A percentile compares a stretch with the other conserved stretches of the same genome.
phyloP scores from a whole-genome alignment of 371 early-diverging fungal genomes.

The Polyrhizophydium stewartii region DNA sequence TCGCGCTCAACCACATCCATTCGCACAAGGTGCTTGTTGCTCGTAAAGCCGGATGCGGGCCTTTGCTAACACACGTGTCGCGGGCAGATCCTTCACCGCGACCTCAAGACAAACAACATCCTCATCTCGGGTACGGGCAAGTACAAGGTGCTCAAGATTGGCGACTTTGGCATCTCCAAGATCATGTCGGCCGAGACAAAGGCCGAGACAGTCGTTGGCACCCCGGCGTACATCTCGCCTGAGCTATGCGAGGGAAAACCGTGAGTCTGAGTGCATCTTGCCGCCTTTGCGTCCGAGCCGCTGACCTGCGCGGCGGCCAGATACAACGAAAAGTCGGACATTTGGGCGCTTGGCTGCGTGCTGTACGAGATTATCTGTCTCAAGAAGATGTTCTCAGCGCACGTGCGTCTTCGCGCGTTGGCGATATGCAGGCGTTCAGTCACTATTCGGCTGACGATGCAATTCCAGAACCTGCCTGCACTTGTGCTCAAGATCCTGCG shows the following conservation, averaged over 20 bases:
- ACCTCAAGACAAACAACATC: conserved; percentile 1
- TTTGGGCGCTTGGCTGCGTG: conserved; percentile 1
- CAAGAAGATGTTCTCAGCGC: conserved; percentile 2
- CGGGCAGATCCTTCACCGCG: background rate
- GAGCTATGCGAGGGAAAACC: conserved; percentile 1
- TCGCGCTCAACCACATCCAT: background rate
- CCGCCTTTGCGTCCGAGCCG: no score
- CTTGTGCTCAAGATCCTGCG: background rate
- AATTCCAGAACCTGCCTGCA: background rate
- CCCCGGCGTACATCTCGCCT: background rate
- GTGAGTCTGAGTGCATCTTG: background rate
- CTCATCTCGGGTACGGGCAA: background rate
- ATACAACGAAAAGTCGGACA: conserved; percentile 2
- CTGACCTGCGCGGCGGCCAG: background rate
- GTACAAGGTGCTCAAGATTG: conserved; percentile 3
- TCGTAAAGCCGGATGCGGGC: no score
- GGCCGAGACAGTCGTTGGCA: background rate
- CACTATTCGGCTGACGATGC: no score
- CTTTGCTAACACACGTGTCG: no score
- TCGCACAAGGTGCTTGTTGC: background rate
- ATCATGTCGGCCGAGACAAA: background rate
- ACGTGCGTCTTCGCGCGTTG: background rate
- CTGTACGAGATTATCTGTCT: background rate
- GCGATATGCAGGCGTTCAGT: no score
- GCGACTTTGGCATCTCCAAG: conserved; percentile 1